These are phyloP conservation scores for Hansenula anomala DNA, from an alignment of 1,139 yeast species.

Conservation along the genomic window DNA sequence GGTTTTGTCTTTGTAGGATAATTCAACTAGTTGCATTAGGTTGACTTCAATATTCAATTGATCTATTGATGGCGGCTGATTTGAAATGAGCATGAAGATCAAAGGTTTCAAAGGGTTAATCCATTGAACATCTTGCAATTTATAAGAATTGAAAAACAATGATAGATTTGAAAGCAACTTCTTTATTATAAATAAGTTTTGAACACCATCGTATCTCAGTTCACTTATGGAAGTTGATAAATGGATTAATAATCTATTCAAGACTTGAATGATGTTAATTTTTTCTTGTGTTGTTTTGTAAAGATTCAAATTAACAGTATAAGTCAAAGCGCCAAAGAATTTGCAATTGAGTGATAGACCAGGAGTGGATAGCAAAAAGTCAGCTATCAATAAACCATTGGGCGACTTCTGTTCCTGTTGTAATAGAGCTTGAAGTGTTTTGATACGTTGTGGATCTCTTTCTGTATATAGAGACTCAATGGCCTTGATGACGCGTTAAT, in stretches of 20 bases:
- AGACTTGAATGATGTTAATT: constrained; percentile 13
- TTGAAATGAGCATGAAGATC: constrained; percentile 19
- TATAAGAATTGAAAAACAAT: constrained; percentile 36
- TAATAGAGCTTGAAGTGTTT: constrained; percentile 43
- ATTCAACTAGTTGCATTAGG: constrained; percentile 21
- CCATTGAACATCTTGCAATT: constrained; percentile 32
- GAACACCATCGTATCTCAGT: constrained; percentile 6
- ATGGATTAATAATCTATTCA: constrained; percentile 22
- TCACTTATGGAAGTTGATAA: constrained; percentile 8
- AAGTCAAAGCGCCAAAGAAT: constrained; percentile 72
- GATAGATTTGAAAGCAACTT: constrained; percentile 52
- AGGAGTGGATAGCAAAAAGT: constrained; percentile 35
- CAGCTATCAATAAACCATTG: constrained; percentile 47
- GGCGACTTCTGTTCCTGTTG: constrained; percentile 52
- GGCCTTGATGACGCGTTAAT: too few relatives aligned
- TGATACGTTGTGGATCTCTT: constrained; percentile 28
- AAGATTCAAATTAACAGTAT: constrained; percentile 48
- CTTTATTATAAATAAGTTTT: constrained; percentile 31
- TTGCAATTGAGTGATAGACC: constrained; percentile 42
- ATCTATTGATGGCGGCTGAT: constrained; percentile 6
- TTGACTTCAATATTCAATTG: constrained; percentile 13
- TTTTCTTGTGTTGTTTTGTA: constrained; percentile 9
- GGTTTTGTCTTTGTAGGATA: constrained; percentile 1
- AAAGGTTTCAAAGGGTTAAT: constrained; percentile 33
- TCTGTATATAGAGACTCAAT: constrained; percentile 19